phyloP scores from a whole-genome alignment of 2,329 filamentous ascomycete species.

The Monilinia aucupariae region DNA sequence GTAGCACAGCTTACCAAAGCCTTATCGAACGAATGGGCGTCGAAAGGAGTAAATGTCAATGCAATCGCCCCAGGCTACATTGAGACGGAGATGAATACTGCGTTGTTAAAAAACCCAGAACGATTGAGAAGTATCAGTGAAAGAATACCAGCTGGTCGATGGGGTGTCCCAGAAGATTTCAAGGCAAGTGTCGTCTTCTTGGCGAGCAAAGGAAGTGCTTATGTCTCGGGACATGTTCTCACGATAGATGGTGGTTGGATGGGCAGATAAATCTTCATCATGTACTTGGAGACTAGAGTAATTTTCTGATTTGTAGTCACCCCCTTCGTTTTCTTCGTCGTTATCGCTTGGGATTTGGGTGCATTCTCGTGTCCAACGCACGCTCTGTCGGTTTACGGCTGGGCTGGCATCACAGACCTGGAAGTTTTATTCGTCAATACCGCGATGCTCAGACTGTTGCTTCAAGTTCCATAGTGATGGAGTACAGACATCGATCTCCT shows the following conservation, averaged over 20 bases:
- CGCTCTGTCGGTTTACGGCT: not conserved
- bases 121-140: conserved; percentile 68
- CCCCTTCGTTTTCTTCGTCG: not conserved
- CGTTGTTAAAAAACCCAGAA: conserved; percentile 66
- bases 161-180: conserved; percentile 82
- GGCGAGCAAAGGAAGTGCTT: conserved; percentile 68
- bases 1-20: conserved; percentile 63
- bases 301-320: not conserved
- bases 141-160: conserved; percentile 76
- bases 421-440: not conserved
- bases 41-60: conserved; percentile 77
- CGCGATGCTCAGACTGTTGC: not conserved
- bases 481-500: not conserved
- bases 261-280: conserved; percentile 56
- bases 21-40: conserved; percentile 79
- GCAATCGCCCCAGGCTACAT: conserved; percentile 88
- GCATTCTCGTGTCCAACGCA: not conserved
- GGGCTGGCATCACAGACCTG: not conserved
- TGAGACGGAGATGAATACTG: conserved; percentile 89
- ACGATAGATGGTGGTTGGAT: conserved; percentile 92
- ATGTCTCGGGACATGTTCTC: conserved; percentile 76
- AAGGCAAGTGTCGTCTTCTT: conserved; percentile 76
- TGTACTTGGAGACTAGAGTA: not conserved
- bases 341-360: not conserved
- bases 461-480: not conserved